Evolutionary conservation across 257 asterid genomes (phyloP).

Genomic region (Solanum etuberosum): DNA sequence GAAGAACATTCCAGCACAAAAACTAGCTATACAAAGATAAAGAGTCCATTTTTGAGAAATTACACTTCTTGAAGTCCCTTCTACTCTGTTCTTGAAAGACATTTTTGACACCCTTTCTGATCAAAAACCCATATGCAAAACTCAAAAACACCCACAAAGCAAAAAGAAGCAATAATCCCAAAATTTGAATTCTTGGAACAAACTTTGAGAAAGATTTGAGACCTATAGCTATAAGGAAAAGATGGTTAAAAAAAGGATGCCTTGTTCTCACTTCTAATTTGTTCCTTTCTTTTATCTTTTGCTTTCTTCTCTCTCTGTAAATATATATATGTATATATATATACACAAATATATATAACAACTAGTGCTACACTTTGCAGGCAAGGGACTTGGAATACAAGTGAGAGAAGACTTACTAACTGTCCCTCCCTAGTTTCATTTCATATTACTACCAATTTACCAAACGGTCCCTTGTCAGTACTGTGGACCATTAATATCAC

Average conservation of each 20-base stretch:
- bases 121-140: constrained; percentile 23
- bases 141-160: neutral
- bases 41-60: constrained; percentile 58
- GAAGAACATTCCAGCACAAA: constrained; percentile 69
- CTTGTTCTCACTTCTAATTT: constrained; percentile 21
- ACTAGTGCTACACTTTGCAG: constrained; percentile 63
- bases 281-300: constrained; percentile 37
- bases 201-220: constrained; percentile 1
- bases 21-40: constrained; percentile 67
- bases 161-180: constrained; percentile 3
- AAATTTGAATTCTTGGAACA: constrained; percentile 6
- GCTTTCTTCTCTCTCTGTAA: constrained; percentile 14
- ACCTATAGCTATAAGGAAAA: neutral
- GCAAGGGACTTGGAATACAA: constrained; percentile 71
- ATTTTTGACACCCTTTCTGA: constrained; percentile 11
- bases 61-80: constrained; percentile 42
- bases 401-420: constrained; percentile 60
- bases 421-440: constrained; percentile 11
- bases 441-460: constrained; percentile 25
- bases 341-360: neutral
- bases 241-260: constrained; percentile 6
- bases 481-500: neutral
- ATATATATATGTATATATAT: neutral
- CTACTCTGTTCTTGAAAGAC: constrained; percentile 59
- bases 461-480: constrained; percentile 54